A percentile compares a stretch with the other conserved stretches of the same genome.
These are phyloP conservation scores for Salix caprea DNA, from an alignment of 345 rosid species.

Conservation along the genomic window DNA sequence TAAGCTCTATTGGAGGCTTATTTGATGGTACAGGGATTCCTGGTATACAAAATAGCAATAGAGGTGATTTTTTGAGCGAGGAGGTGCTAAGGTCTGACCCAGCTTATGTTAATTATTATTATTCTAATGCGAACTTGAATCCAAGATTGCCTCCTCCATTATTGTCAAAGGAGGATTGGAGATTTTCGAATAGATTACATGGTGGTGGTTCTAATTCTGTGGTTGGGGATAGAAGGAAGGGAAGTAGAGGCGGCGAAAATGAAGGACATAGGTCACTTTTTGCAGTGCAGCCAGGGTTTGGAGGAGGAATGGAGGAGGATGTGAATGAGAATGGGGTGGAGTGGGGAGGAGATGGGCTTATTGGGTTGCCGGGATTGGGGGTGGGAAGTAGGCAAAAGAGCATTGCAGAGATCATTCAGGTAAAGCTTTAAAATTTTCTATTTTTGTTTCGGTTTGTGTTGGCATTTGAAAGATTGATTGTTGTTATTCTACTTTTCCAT, in stretches of 20 bases:
- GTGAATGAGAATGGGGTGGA: constrained; percentile 41
- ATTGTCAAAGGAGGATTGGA: constrained; percentile 80
- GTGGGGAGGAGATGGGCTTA: constrained; percentile 89
- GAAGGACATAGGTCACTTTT: constrained; percentile 45
- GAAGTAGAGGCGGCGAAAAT: constrained; percentile 29
- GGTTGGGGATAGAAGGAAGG: constrained; percentile 63
- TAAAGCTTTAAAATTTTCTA: constrained; percentile 16
- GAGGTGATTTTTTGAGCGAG: constrained; percentile 47
- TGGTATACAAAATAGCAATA: constrained; percentile 24
- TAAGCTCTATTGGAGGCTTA: constrained; percentile 63
- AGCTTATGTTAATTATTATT: constrained; percentile 64
- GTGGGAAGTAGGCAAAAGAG: constrained; percentile 75
- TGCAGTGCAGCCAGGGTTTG: constrained; percentile 71
- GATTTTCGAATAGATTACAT: constrained; percentile 60
- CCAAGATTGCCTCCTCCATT: constrained; percentile 89
- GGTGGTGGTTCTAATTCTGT: constrained; percentile 32
- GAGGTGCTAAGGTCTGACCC: constrained; percentile 89
- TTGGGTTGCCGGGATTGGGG: constrained; percentile 64
- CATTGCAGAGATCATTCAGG: constrained; percentile 89
- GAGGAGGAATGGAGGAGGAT: constrained; percentile 43
- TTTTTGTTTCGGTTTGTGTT: not conserved
- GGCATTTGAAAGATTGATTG: not conserved
- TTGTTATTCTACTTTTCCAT: not conserved
- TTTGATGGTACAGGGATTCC: constrained; percentile 33
- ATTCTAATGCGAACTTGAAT: constrained; percentile 69